Evolutionary conservation across 2,329 filamentous ascomycete genomes (phyloP).

Genomic region (Hypoxylon sp.): DNA sequence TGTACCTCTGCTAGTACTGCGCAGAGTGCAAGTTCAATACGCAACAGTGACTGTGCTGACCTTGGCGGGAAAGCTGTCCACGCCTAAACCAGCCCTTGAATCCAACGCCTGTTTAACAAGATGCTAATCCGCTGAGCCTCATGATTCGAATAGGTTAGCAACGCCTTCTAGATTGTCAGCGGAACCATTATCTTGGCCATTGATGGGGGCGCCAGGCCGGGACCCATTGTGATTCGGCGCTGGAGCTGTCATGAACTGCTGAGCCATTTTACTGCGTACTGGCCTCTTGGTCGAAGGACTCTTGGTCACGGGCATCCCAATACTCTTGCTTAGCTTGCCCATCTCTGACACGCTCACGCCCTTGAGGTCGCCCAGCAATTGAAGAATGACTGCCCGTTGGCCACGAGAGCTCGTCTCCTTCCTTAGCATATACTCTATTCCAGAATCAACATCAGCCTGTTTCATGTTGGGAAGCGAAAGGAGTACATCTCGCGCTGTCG

Average conservation of each 20-base stretch:
- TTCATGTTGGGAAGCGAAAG: conserved; percentile 83
- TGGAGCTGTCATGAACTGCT: conserved; percentile 73
- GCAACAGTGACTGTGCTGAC: not conserved
- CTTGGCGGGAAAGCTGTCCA: not conserved
- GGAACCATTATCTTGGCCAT: conserved; percentile 51
- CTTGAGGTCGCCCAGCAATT: conserved; percentile 86
- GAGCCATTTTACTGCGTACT: conserved; percentile 70
- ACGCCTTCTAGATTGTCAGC: conserved; percentile 69
- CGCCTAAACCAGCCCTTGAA: not conserved
- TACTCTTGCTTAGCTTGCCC: conserved; percentile 79
- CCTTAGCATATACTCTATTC: conserved; percentile 71
- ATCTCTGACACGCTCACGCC: conserved; percentile 94
- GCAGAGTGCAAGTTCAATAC: not conserved
- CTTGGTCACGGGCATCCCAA: conserved; percentile 53
- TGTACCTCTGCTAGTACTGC: not conserved
- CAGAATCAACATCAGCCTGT: conserved; percentile 73
- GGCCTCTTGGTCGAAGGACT: conserved; percentile 56
- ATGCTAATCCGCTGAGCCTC: conserved; percentile 3
- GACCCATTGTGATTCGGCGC: conserved; percentile 51
- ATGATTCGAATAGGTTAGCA: conserved; percentile 62
- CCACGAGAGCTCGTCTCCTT: conserved; percentile 75
- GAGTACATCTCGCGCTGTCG: conserved; percentile 81
- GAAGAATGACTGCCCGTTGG: conserved; percentile 84
- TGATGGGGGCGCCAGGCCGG: conserved; percentile 7
- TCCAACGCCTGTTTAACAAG: not conserved